phyloP scores from a whole-genome alignment of 139 green algal species.

The Volvox reticuliferus region DNA sequence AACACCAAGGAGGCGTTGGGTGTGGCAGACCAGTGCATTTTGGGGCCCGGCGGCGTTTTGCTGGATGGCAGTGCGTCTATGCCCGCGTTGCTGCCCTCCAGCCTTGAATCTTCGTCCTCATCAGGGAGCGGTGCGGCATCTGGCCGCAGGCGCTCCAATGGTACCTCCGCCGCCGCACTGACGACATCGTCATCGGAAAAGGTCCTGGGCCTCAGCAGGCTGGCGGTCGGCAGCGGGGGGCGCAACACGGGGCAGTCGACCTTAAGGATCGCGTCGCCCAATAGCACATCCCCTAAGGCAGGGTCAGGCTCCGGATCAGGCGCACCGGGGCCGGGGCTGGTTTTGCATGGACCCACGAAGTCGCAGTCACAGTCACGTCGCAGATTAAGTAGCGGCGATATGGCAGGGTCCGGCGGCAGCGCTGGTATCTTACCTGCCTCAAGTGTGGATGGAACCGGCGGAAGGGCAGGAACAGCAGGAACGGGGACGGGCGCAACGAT shows the following conservation, averaged over 20 bases:
- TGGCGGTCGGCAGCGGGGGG: not conserved
- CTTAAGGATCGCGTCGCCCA: not conserved
- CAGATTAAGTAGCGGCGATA: not conserved
- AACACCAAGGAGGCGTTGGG: not conserved
- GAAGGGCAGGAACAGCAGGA: not conserved
- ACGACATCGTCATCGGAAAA: not conserved
- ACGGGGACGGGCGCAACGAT: not conserved
- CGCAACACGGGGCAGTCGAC: not conserved
- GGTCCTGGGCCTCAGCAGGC: not conserved
- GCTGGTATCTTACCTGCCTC: too few species aligned
- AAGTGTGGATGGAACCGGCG: not conserved
- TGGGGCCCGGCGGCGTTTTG: not conserved
- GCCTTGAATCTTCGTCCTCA: not conserved
- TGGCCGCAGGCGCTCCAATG: not conserved
- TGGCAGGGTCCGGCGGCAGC: not conserved
- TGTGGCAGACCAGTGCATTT: not conserved
- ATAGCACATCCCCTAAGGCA: not conserved
- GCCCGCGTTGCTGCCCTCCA: not conserved
- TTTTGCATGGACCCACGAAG: not conserved
- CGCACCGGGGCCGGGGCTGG: too few species aligned
- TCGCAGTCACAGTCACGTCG: not conserved
- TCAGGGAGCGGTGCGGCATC: not conserved
- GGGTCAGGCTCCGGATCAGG: not conserved
- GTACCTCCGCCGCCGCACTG: not conserved
- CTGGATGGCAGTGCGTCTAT: slow-evolving; percentile 5